These are phyloP conservation scores for Penicillium rolfsii DNA, from an alignment of 2,329 filamentous ascomycete species.

Conservation along the genomic window DNA sequence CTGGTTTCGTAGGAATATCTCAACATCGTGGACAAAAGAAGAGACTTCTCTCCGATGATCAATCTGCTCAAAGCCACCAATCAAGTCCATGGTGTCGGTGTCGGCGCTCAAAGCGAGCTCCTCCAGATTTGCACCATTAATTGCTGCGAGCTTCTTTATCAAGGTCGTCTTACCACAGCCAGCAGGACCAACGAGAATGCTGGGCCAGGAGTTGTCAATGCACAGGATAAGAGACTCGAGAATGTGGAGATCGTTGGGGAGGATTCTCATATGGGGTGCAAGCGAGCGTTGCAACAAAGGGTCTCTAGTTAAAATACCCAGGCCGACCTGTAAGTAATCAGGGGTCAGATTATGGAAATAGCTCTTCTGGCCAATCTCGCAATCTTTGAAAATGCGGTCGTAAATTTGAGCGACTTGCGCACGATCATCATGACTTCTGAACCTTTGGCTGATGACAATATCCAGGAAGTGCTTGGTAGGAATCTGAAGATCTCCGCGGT, in stretches of 20 bases:
- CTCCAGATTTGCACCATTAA: conserved; percentile 74
- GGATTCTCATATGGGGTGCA: conserved; percentile 40
- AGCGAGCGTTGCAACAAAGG: conserved; percentile 40
- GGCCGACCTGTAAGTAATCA: conserved; percentile 73
- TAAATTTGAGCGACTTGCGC: conserved; percentile 69
- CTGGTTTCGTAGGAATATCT: conserved; percentile 54
- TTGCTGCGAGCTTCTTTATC: conserved; percentile 76
- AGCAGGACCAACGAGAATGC: conserved; percentile 82
- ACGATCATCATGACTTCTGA: conserved; percentile 73
- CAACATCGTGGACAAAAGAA: conserved; percentile 59
- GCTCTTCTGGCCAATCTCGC: conserved; percentile 54
- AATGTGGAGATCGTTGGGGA: conserved; percentile 60
- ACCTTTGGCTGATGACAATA: conserved; percentile 83
- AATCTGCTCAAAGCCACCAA: conserved; percentile 94
- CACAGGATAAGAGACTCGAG: conserved; percentile 88
- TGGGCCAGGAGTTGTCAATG: conserved; percentile 82
- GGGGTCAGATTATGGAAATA: conserved; percentile 73
- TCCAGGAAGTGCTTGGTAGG: conserved; percentile 74
- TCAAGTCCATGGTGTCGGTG: conserved; percentile 94
- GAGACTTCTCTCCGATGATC: conserved; percentile 77
- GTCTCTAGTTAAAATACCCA: conserved; percentile 70
- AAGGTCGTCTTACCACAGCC: conserved; percentile 86
- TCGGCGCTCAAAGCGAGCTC: conserved; percentile 92
- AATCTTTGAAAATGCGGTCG: conserved; percentile 60
- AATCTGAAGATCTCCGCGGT: conserved; percentile 63